Evolutionary conservation across 1,139 yeast genomes (phyloP).

Genomic region (Pneumocystis jirovecii): DNA sequence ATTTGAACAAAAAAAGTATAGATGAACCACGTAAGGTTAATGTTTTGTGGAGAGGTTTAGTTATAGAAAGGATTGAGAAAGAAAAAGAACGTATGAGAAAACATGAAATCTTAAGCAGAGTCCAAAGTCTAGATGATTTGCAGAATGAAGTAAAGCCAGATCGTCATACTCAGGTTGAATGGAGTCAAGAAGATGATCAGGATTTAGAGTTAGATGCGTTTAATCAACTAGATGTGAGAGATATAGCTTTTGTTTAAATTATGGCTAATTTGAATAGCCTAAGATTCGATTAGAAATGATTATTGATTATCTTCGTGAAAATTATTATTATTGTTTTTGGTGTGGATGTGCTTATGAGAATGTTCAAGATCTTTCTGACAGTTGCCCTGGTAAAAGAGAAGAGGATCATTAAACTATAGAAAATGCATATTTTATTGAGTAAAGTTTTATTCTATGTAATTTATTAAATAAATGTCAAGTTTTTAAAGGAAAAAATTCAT

Average conservation of each 20-base stretch:
- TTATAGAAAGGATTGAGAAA: slow-evolving; percentile 12
- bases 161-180: slow-evolving; percentile 10
- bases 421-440: not conserved
- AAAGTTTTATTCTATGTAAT: not conserved
- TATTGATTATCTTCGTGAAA: slow-evolving; percentile 26
- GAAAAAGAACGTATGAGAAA: slow-evolving; percentile 9
- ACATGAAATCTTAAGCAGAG: slow-evolving; percentile 2
- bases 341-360: slow-evolving; percentile 32
- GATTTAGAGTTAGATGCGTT: slow-evolving; percentile 23
- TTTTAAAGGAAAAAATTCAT: not conserved
- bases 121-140: not conserved
- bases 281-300: slow-evolving; percentile 22
- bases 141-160: not conserved
- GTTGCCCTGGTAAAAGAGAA: slow-evolving; percentile 34
- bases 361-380: slow-evolving; percentile 26
- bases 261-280: slow-evolving; percentile 1
- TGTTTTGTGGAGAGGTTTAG: slow-evolving; percentile 18
- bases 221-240: slow-evolving; percentile 17
- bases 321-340: slow-evolving; percentile 33
- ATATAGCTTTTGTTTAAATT: not conserved
- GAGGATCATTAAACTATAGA: slow-evolving; percentile 26
- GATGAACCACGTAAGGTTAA: slow-evolving; percentile 13
- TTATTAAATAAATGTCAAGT: not conserved
- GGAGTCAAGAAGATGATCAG: slow-evolving; percentile 19
- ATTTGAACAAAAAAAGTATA: slow-evolving; percentile 11